A percentile compares a stretch with the other conserved stretches of the same genome.
Conservation (phyloP, 345 rosid genomes). For the Raphanus raphanistrum region DNA sequence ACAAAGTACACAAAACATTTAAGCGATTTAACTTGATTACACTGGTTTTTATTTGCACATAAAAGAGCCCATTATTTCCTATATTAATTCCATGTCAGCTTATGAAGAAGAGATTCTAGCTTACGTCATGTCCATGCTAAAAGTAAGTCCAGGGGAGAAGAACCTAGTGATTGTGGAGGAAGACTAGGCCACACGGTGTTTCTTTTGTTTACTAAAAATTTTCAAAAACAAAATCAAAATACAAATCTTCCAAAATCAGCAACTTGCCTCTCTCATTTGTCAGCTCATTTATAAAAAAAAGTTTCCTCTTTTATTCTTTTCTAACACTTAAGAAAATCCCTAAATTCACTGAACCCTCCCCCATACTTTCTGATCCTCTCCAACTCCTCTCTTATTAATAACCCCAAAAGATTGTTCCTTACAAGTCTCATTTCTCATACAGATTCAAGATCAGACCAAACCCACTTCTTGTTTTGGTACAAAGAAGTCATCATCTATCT, state of each 20-base stretch:
- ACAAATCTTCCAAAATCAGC: conserved; percentile 36
- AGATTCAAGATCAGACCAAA: not conserved
- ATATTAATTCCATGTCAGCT: not conserved
- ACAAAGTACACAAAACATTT: too few species aligned
- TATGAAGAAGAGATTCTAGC: conserved; percentile 11
- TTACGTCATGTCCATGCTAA: conserved; percentile 25
- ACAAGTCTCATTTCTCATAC: conserved; percentile 1
- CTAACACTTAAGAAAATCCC: conserved; percentile 26
- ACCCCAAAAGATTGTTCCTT: conserved; percentile 5
- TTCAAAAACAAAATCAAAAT: conserved; percentile 4
- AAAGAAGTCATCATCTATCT: not conserved
- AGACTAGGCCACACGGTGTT: conserved; percentile 30
- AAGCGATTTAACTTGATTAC: not conserved
- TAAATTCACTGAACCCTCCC: conserved; percentile 41
- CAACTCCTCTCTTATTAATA: conserved; percentile 16
- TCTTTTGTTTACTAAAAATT: not conserved
- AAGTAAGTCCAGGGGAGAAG: conserved; percentile 42
- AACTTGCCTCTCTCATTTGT: conserved; percentile 37
- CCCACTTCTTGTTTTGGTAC: not conserved
- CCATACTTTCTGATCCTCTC: conserved; percentile 26
- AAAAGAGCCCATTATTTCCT: not conserved
- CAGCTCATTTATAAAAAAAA: conserved; percentile 1
- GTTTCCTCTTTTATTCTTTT: conserved; percentile 6
- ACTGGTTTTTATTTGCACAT: not conserved
- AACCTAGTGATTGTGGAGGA: conserved; percentile 35